Percentiles rank a stretch among this genome's conserved stretches.
Conservation (phyloP, 306 rosid species). For the Dicorynia guianensis region DNA sequence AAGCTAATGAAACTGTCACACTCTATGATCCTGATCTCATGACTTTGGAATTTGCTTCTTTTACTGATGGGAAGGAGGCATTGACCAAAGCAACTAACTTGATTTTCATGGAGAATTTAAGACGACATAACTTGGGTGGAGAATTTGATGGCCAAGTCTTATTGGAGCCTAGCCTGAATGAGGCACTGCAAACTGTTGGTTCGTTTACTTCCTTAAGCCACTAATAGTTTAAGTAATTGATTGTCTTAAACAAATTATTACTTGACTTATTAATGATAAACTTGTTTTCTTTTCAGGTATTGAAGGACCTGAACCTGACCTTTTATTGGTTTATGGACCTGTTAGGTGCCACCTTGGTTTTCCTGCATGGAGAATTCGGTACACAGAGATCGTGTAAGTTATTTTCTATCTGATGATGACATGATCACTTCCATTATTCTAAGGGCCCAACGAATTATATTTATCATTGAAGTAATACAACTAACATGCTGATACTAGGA, state of each 20-base stretch:
- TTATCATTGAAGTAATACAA: conserved; percentile 1
- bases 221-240: conserved; percentile 37
- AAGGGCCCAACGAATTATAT: neutral
- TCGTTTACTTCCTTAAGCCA: conserved; percentile 45
- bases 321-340: conserved; percentile 86
- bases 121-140: conserved; percentile 49
- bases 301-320: conserved; percentile 83
- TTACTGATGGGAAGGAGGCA: conserved; percentile 82
- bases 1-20: conserved; percentile 48
- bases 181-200: conserved; percentile 81
- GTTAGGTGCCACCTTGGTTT: conserved; percentile 92
- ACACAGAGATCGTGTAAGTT: conserved; percentile 90
- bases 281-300: conserved; percentile 56
- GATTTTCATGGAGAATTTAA: conserved; percentile 62
- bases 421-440: neutral
- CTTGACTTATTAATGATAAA: conserved; percentile 23
- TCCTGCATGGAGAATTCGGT: conserved; percentile 90
- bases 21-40: conserved; percentile 45
- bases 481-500: conserved; percentile 5
- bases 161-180: conserved; percentile 65
- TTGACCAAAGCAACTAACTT: conserved; percentile 78
- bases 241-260: conserved; percentile 26
- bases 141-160: conserved; percentile 47
- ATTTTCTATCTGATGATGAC: conserved; percentile 11
- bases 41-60: conserved; percentile 72